Evolutionary conservation across 1,284 basidiomycete genomes (phyloP).

Genomic region (Ganoderma leucocontextum): DNA sequence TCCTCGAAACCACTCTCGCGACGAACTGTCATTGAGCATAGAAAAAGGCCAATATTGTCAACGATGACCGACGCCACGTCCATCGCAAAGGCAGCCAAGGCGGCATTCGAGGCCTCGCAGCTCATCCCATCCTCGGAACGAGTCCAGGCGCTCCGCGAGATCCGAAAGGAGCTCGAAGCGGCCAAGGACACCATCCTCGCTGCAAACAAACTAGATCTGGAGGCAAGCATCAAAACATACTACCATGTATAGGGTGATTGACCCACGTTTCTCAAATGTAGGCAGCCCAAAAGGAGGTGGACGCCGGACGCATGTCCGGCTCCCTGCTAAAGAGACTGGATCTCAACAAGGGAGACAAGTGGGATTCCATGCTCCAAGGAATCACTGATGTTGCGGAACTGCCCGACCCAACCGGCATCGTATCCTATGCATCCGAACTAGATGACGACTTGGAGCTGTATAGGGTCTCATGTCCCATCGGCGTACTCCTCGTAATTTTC

Average conservation of each 20-base stretch:
- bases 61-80: constrained; percentile 28
- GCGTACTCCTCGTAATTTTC: constrained; percentile 96
- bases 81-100: constrained; percentile 82
- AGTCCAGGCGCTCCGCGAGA: constrained; percentile 74
- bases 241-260: background rate
- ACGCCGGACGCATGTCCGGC: constrained; percentile 83
- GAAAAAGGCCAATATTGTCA: background rate
- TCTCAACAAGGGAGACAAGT: constrained; percentile 87
- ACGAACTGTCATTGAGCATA: background rate
- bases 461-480: constrained; percentile 96
- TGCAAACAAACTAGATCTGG: constrained; percentile 85
- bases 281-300: constrained; percentile 83
- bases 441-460: constrained; percentile 91
- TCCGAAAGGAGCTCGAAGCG: constrained; percentile 70
- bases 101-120: constrained; percentile 88
- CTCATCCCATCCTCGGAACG: constrained; percentile 75
- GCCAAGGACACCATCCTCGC: constrained; percentile 74
- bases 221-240: constrained; percentile 52
- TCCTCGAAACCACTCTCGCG: background rate
- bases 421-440: constrained; percentile 89
- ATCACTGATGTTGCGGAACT: constrained; percentile 88
- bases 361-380: constrained; percentile 93
- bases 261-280: constrained; percentile 39
- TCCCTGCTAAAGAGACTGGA: constrained; percentile 90
- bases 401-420: constrained; percentile 86